Evolutionary conservation across 148 eudicot species (phyloP), one percentile per base, ranked within the genome.

Genomic region (Fallopia convolvulus): DNA sequence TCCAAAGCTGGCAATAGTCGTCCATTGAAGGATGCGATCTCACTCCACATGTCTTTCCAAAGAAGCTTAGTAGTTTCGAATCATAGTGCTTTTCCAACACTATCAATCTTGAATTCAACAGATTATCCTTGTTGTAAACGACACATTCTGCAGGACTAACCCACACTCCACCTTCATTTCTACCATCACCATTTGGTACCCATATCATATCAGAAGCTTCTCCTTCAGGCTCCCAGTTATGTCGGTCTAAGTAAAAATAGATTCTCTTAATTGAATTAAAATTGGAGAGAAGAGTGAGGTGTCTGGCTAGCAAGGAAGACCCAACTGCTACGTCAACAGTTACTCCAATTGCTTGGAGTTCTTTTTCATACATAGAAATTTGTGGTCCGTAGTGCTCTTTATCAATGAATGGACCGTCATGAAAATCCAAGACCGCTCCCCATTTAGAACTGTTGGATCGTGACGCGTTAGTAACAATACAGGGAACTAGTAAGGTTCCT

Each of bases 321-420:
- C 81, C 83, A 56, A 70, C 76, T 33, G 30, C 2, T 47, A 77
- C 8, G 48, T 87, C 83, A 44, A 70, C 8, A 20, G 39, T 83
- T 39, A 91, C 93, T 36, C 90, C 92, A 17, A 89, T 44, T 18
- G 76, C 50, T 26, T 55, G 78, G 55, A 91, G 90, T 83, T 87
- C 97, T 23, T 20, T 53, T 56, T 66, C 60, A 75, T 85, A 89
- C 41, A 82, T 79, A 0, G 72, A 46, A 21, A 89, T 79, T 3
- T 11, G 32, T 41, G 77, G 39, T 39, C 92, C 93, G 77, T 89
- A 91, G 75, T 80, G 84, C 9, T 70, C 81, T 79, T 83, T 88
- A 75, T 91, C 93, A 53, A 91, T 81, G 72, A 88, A 91, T 0
- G 97, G 93, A 18, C 89, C 91, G 74, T 91, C 97, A 36, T 79